phyloP scores from a whole-genome alignment of 768 basidiomycete genomes.

The Kwoniella heveanensis region DNA sequence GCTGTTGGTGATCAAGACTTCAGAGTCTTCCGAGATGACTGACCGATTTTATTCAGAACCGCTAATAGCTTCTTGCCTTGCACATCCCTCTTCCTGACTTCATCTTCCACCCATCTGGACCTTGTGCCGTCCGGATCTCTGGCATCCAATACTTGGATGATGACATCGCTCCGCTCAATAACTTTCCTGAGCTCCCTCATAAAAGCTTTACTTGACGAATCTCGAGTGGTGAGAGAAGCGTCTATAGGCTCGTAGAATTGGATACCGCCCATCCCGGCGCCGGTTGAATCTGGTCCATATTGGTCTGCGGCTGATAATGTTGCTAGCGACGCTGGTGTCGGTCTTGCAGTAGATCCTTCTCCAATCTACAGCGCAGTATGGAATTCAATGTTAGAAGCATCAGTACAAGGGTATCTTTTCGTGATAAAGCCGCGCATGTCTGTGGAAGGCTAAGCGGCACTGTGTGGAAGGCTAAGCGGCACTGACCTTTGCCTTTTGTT shows the following conservation, averaged over 20 bases:
- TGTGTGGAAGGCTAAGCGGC: too few species aligned
- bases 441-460: too few species aligned
- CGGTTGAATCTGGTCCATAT: constrained; percentile 19
- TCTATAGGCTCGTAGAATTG: constrained; percentile 44
- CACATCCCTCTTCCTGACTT: constrained; percentile 77
- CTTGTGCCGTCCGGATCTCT: constrained; percentile 92
- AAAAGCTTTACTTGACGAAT: constrained; percentile 61
- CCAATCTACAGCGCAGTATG: constrained; percentile 62
- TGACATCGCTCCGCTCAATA: constrained; percentile 86
- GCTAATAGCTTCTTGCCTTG: constrained; percentile 92
- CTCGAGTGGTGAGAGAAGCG: constrained; percentile 52
- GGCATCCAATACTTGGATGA: constrained; percentile 81
- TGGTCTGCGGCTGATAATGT: constrained; percentile 15
- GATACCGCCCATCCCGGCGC: constrained; percentile 10
- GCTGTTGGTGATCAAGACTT: neutral
- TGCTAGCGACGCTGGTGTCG: constrained; percentile 17
- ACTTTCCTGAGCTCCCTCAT: constrained; percentile 83
- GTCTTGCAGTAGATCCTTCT: constrained; percentile 11
- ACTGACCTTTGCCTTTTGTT: constrained; percentile 39
- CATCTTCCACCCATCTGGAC: constrained; percentile 89
- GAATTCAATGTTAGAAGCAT: too few species aligned
- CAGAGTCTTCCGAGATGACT: too few species aligned
- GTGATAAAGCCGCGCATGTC: too few species aligned
- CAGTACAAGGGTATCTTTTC: too few species aligned
- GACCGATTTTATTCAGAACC: constrained; percentile 96